Evolutionary conservation across 257 asterid genomes (phyloP), one percentile per base, ranked within the genome.

Genomic region (Paulownia fortunei): DNA sequence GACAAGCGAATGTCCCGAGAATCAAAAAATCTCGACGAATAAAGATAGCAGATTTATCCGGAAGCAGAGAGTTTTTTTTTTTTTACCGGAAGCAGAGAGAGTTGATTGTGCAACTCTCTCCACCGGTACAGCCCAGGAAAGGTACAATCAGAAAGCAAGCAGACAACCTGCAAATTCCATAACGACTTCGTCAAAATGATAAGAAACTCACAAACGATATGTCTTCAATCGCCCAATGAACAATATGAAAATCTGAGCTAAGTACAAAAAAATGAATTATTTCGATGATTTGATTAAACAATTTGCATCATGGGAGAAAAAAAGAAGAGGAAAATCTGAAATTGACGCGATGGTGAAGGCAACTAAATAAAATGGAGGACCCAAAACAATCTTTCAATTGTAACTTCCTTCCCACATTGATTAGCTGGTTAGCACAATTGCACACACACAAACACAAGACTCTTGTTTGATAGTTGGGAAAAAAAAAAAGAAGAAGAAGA

Each of bases 61-160:
- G 52, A 18, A 52, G 75, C 69, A 37, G 73, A 78, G 78, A 73
- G 67, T n/a, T n/a, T n/a, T n/a, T n/a, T n/a, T n/a, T n/a, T n/a
- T n/a, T n/a, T n/a, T n/a, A n/a, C 34, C 4, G 37, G 52, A 18
- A 52, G 75, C 69, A 37, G 73, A 78, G 78, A 73, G 67, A 64
- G 82, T 12, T 55, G 56, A 63, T 18, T 42, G 47, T 27, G 27
- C 63, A 54, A 81, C 80, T 67, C 71, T 52, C 77, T 27, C 73
- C 61, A 30, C 65, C 52, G 11, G 18, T 19, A 47, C 56, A 72
- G 42, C 46, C 69, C 55, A 34, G 41, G 16, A 39, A 63, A 62
- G 70, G 54, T 2, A 54, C 58, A 59, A 16, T 51, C 83, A 73
- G 61, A 71, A 44, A 19, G 68, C 77, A 65, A 58, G 46, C 63